phyloP scores from a whole-genome alignment of 2,329 filamentous ascomycete genomes.

The Tolypocladium tropicale region DNA sequence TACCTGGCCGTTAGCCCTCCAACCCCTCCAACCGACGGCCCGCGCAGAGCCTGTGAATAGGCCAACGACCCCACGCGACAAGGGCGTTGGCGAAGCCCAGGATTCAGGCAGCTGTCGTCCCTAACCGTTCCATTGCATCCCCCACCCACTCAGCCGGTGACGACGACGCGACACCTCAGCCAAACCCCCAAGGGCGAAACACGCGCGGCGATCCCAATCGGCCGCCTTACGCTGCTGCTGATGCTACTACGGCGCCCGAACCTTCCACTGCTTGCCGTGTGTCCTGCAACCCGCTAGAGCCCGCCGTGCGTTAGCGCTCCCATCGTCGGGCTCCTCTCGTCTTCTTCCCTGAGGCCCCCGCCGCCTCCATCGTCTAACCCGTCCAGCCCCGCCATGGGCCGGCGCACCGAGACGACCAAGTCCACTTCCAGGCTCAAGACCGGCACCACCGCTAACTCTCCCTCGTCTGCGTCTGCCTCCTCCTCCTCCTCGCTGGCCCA shows the following conservation, averaged over 20 bases:
- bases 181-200: neutral
- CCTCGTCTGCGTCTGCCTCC: slow-evolving; percentile 4
- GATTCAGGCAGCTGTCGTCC: neutral
- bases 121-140: no score
- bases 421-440: slow-evolving; percentile 11
- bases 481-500: slow-evolving; percentile 8
- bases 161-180: neutral
- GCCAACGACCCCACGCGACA: neutral
- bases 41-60: no score
- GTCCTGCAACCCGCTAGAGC: neutral
- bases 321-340: neutral
- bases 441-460: slow-evolving; percentile 3
- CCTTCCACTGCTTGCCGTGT: neutral
- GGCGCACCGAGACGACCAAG: slow-evolving; percentile 9
- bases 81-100: neutral
- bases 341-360: neutral
- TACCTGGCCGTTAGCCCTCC: neutral
- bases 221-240: neutral
- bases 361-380: slow-evolving; percentile 3
- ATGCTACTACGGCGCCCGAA: no score
- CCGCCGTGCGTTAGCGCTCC: neutral
- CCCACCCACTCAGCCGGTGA: neutral
- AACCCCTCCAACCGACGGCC: no score
- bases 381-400: slow-evolving; percentile 17
- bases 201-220: neutral